phyloP scores from a whole-genome alignment of 768 basidiomycete species.

The Tulasnella sp. region DNA sequence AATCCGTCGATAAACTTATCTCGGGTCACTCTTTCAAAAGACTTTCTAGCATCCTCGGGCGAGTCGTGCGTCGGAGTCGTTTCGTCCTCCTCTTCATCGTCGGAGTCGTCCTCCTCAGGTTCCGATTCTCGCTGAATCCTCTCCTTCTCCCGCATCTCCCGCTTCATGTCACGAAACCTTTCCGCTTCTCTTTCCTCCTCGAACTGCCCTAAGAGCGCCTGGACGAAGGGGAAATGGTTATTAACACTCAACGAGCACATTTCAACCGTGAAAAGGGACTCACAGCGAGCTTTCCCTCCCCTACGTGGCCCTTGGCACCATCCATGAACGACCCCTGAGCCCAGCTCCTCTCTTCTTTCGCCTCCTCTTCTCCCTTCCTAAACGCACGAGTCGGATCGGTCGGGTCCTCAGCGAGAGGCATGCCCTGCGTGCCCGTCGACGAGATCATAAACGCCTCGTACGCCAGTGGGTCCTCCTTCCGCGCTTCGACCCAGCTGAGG shows the following conservation, averaged over 20 bases:
- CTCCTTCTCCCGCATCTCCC: constrained; percentile 26
- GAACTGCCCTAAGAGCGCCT: constrained; percentile 48
- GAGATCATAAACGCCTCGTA: constrained; percentile 33
- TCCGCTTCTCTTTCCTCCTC: constrained; percentile 71
- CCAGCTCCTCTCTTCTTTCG: constrained; percentile 60
- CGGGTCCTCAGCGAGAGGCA: constrained; percentile 1
- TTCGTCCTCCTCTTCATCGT: no score
- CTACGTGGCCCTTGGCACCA: constrained; percentile 23
- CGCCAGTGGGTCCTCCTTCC: constrained; percentile 49
- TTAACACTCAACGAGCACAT: neutral
- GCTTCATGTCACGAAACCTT: constrained; percentile 38
- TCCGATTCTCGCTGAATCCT: constrained; percentile 27
- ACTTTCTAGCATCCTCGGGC: constrained; percentile 4
- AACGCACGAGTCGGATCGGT: neutral
- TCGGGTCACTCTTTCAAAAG: constrained; percentile 15
- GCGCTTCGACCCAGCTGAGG: constrained; percentile 42
- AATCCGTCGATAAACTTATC: constrained; percentile 16
- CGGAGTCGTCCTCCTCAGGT: constrained; percentile 58
- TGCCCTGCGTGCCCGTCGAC: neutral
- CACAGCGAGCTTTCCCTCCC: constrained; percentile 6
- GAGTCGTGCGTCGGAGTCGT: neutral
- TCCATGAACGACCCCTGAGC: constrained; percentile 47
- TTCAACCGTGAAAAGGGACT: neutral
- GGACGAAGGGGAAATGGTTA: no score
- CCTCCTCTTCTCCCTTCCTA: constrained; percentile 37